Evolutionary conservation across 768 basidiomycete genomes (phyloP).

Genomic region (Tricholoma sp.): DNA sequence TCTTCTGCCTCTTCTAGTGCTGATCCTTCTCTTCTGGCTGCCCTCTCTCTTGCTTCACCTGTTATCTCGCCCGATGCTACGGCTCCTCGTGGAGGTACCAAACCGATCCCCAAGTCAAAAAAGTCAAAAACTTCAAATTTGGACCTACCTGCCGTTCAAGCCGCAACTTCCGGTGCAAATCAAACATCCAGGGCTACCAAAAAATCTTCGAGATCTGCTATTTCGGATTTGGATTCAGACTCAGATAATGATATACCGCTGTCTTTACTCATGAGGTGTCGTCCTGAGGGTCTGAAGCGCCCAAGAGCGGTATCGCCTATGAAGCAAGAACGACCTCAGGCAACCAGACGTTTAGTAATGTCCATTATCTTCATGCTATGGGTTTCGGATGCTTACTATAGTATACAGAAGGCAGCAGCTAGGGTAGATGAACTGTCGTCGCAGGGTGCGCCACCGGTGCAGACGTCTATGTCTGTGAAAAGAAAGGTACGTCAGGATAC

Average conservation of each 20-base stretch:
- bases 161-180: background rate
- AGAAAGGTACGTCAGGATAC: constrained; percentile 6
- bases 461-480: background rate
- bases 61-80: background rate
- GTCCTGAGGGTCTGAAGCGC: constrained; percentile 10
- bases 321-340: constrained; percentile 1
- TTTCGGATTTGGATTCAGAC: constrained; percentile 2
- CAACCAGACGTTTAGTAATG: constrained; percentile 9
- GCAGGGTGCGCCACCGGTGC: background rate
- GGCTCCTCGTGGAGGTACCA: background rate
- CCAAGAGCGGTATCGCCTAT: constrained; percentile 7
- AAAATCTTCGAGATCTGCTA: constrained; percentile 5
- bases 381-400: background rate
- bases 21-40: background rate
- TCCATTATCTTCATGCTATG: background rate
- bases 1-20: background rate
- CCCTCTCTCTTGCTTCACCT: background rate
- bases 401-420: background rate
- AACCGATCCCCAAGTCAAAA: background rate
- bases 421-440: background rate
- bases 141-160: background rate
- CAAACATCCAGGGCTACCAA: background rate
- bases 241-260: constrained; percentile 14
- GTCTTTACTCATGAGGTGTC: constrained; percentile 7
- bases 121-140: background rate